Evolutionary conservation across 2,329 filamentous ascomycete species (phyloP).

Genomic region (Bipolaris sorokiniana): DNA sequence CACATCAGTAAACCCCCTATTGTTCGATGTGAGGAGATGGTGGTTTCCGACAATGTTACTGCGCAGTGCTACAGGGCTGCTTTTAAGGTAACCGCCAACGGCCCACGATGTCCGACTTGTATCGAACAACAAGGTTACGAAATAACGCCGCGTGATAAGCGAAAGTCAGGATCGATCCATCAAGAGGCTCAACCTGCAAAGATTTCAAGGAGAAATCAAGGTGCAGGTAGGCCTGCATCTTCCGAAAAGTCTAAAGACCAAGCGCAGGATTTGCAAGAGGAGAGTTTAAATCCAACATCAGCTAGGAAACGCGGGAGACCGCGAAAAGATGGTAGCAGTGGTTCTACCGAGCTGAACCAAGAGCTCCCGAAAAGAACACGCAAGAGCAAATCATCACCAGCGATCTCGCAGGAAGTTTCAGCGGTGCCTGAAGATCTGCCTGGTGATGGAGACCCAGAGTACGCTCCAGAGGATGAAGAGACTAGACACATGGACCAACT

Average conservation of each 20-base stretch:
- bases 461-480: conserved; percentile 6
- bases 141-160: neutral
- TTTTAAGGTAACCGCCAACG: neutral
- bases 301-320: neutral
- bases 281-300: neutral
- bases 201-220: neutral
- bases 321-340: neutral
- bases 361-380: neutral
- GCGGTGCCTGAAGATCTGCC: neutral
- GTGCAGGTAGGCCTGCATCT: neutral
- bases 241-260: neutral
- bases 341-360: neutral
- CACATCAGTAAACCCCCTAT: conserved; percentile 5
- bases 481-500: conserved; percentile 5
- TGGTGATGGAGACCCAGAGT: neutral
- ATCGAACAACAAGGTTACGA: neutral
- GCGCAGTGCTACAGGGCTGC: neutral
- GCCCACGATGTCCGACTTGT: neutral
- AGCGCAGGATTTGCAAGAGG: neutral
- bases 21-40: conserved; percentile 5
- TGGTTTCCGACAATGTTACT: neutral
- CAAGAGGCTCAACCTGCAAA: neutral
- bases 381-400: neutral
- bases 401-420: neutral
- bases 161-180: neutral